A percentile compares a stretch with the other conserved stretches of the same genome.
Evolutionary conservation across 2,329 filamentous ascomycete species (phyloP).

Genomic region (Lomentospora prolificans): DNA sequence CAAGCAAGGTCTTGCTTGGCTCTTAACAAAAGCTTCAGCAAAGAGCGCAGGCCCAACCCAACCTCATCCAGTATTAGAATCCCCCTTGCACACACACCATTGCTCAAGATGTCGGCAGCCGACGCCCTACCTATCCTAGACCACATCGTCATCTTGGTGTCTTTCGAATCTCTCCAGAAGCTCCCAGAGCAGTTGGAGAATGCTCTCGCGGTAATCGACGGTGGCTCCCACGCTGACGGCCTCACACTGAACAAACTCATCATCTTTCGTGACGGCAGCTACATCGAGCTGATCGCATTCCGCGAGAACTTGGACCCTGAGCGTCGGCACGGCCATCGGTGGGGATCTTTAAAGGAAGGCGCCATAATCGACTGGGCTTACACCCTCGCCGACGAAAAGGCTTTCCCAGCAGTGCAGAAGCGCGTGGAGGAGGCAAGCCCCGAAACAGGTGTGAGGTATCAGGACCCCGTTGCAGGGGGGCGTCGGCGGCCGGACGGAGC

Average conservation of each 20-base stretch:
- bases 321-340: constrained; percentile 41
- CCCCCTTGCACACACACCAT: background rate
- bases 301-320: constrained; percentile 20
- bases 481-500: constrained; percentile 44
- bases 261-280: constrained; percentile 52
- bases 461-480: constrained; percentile 39
- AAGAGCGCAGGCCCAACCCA: background rate
- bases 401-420: constrained; percentile 27
- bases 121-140: constrained; percentile 35
- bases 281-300: constrained; percentile 59
- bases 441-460: constrained; percentile 31
- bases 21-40: background rate
- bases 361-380: constrained; percentile 52
- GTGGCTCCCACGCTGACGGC: constrained; percentile 49
- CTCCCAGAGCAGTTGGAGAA: constrained; percentile 40
- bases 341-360: constrained; percentile 42
- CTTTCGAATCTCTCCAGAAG: constrained; percentile 33
- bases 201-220: constrained; percentile 41
- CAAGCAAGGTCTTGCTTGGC: background rate
- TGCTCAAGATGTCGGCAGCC: background rate
- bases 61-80: background rate
- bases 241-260: constrained; percentile 53
- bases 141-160: constrained; percentile 55
- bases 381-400: constrained; percentile 26
- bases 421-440: constrained; percentile 20